phyloP scores from a whole-genome alignment of 805 yeast genomes.

The Pichia thaimueangensis region DNA sequence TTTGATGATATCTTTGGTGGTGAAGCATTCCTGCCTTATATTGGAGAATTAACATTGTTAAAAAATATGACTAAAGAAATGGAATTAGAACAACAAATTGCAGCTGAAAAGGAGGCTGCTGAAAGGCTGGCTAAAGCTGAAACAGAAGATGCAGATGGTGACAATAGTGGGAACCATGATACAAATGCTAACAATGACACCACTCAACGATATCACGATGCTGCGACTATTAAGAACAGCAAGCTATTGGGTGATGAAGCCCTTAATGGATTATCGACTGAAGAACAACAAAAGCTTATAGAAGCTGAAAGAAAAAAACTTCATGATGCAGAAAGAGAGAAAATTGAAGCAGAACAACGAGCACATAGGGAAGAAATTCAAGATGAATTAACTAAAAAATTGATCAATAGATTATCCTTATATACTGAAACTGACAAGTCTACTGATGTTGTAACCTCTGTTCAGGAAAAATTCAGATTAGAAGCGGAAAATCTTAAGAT shows the following conservation, averaged over 20 bases:
- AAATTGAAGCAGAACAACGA: slow-evolving; percentile 71
- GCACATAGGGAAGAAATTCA: slow-evolving; percentile 48
- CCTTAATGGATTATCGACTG: slow-evolving; percentile 18
- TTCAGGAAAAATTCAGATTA: slow-evolving; percentile 42
- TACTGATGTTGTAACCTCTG: slow-evolving; percentile 53
- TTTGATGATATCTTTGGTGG: slow-evolving; percentile 83
- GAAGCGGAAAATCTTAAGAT: slow-evolving; percentile 80
- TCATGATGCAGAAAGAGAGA: slow-evolving; percentile 50
- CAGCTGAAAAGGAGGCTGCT: slow-evolving; percentile 31
- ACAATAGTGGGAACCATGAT: too few relatives aligned
- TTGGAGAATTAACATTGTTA: slow-evolving; percentile 68
- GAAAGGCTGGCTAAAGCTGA: slow-evolving; percentile 37
- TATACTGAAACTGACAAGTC: slow-evolving; percentile 55
- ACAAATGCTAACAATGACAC: too few relatives aligned
- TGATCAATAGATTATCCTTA: slow-evolving; percentile 41
- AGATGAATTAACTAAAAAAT: slow-evolving; percentile 43
- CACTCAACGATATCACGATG: slow-evolving; percentile 7
- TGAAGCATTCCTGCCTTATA: slow-evolving; percentile 69
- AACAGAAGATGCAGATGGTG: slow-evolving; percentile 41
- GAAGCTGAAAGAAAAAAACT: slow-evolving; percentile 28
- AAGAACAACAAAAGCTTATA: slow-evolving; percentile 25
- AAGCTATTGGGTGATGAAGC: slow-evolving; percentile 24
- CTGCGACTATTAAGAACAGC: neutral
- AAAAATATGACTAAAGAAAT: slow-evolving; percentile 56
- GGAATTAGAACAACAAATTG: slow-evolving; percentile 34